Conservation (phyloP, 2,329 filamentous ascomycete genomes). For the Alternaria postmessia region DNA sequence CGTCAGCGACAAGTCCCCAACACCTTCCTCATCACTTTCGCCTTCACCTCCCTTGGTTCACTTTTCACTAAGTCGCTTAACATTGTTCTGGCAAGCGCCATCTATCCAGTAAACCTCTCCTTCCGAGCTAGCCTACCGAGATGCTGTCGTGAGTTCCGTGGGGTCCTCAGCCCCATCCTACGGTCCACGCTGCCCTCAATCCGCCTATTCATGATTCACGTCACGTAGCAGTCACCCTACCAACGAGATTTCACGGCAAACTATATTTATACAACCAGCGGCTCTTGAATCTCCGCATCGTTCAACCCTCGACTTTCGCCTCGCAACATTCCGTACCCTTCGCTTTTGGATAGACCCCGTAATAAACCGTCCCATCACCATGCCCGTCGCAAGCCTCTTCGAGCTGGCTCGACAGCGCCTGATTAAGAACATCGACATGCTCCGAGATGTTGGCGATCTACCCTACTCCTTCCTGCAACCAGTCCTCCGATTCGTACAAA, state of each 20-base stretch:
- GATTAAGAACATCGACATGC: conserved; percentile 52
- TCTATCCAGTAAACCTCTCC: not conserved
- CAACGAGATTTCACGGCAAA: conserved; percentile 1
- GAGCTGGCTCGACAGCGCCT: conserved; percentile 52
- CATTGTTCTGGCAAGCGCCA: not conserved
- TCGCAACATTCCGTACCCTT: not conserved
- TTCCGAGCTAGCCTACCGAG: conserved; percentile 1
- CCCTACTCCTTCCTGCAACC: conserved; percentile 71
- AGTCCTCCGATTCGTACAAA: conserved; percentile 76
- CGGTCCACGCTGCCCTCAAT: conserved; percentile 5
- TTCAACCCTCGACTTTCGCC: not conserved
- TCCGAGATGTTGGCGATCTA: conserved; percentile 76
- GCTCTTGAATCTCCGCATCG: no score
- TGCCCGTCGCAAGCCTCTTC: conserved; percentile 50
- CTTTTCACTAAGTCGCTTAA: not conserved
- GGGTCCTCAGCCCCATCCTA: conserved; percentile 12
- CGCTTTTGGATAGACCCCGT: not conserved
- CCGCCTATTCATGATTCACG: conserved; percentile 16
- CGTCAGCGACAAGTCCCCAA: conserved; percentile 15
- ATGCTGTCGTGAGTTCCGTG: conserved; percentile 15
- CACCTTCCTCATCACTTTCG: not conserved
- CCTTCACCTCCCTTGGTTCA: conserved; percentile 8
- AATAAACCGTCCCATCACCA: conserved; percentile 19
- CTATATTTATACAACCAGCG: not conserved
- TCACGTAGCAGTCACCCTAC: conserved; percentile 1